Conservation (phyloP, 345 rosid species). For the Rhizophora mangle region DNA sequence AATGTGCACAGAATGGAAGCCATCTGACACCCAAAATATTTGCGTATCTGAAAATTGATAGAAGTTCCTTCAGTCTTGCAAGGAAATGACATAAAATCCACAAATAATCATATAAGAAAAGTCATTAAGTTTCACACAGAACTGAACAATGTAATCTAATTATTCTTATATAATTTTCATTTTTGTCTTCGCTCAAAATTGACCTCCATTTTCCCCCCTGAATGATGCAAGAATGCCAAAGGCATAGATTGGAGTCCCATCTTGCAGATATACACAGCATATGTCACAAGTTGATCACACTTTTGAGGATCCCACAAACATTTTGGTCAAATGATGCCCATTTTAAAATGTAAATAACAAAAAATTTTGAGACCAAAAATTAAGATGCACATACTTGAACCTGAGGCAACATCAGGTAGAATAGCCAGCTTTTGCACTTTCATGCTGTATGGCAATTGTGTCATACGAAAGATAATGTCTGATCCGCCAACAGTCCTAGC, state of each 20-base stretch:
- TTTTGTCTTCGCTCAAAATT: no score
- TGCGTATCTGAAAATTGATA: constrained; percentile 46
- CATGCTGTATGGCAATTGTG: constrained; percentile 51
- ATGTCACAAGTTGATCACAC: neutral
- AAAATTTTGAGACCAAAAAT: constrained; percentile 7
- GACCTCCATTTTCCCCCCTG: no score
- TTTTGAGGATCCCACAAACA: neutral
- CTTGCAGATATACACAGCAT: neutral
- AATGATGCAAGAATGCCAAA: neutral
- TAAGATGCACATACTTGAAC: constrained; percentile 47
- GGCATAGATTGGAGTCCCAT: neutral
- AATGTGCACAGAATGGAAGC: constrained; percentile 51
- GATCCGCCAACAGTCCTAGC: constrained; percentile 35
- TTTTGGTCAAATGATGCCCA: neutral
- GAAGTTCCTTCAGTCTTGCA: constrained; percentile 14
- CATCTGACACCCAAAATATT: constrained; percentile 71
- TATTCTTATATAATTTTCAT: neutral
- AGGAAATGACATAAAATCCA: no score
- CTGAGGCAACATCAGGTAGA: constrained; percentile 54
- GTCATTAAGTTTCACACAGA: neutral
- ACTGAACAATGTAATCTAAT: neutral
- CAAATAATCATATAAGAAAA: neutral
- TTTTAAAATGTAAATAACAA: constrained; percentile 6
- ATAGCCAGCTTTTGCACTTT: constrained; percentile 68
- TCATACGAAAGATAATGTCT: constrained; percentile 40